Percentiles rank a stretch among this genome's conserved stretches.
phyloP scores from a whole-genome alignment of 768 basidiomycete genomes.

The Saitozyma sp. region DNA sequence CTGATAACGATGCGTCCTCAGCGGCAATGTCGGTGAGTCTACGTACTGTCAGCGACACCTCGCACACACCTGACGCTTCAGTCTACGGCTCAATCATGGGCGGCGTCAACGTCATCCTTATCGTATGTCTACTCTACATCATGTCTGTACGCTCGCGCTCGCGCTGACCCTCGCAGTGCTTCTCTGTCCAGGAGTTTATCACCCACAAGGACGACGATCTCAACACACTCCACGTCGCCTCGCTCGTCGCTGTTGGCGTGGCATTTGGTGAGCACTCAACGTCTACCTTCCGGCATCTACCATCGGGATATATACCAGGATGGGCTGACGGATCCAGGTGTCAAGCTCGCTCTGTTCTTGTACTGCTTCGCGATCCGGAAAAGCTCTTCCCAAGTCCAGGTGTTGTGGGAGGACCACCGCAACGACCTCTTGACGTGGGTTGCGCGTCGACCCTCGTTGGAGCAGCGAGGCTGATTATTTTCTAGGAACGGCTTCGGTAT shows the following conservation, averaged over 20 bases:
- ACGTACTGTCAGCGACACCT: too few species aligned
- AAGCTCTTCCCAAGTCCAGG: conserved; percentile 83
- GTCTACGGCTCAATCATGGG: conserved; percentile 86
- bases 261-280: conserved; percentile 66
- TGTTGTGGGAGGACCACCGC: conserved; percentile 96
- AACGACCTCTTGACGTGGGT: conserved; percentile 82
- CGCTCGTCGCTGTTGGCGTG: conserved; percentile 76
- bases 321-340: conserved; percentile 53
- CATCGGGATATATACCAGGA: conserved; percentile 54
- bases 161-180: conserved; percentile 54
- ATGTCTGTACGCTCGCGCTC: background rate
- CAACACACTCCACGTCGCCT: conserved; percentile 71
- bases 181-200: conserved; percentile 73
- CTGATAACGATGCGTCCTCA: too few species aligned
- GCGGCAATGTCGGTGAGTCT: too few species aligned
- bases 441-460: background rate
- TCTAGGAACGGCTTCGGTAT: conserved; percentile 52
- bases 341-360: conserved; percentile 80
- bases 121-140: conserved; percentile 55
- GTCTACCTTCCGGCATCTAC: background rate
- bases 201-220: conserved; percentile 60
- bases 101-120: conserved; percentile 83
- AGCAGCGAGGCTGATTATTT: background rate
- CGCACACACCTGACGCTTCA: too few species aligned
- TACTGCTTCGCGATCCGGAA: conserved; percentile 78